Percentiles rank a stretch among this genome's conserved stretches.
Evolutionary conservation across 2,329 filamentous ascomycete species (phyloP).

Genomic region (Pezicula neosporulosa): DNA sequence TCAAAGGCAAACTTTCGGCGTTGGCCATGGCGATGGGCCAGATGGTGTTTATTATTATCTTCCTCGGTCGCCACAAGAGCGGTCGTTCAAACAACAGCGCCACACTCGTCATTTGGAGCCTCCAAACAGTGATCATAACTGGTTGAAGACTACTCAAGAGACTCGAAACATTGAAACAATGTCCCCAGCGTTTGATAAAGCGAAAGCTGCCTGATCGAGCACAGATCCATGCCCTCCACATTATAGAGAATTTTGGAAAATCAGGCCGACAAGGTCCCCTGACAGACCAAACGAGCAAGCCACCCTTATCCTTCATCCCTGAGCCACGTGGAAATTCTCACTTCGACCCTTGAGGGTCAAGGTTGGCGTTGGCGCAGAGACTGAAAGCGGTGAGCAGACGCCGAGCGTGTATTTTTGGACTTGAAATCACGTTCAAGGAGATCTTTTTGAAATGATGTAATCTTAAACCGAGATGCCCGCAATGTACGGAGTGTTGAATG

Average conservation of each 20-base stretch:
- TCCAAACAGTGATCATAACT: not conserved
- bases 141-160: too few relatives aligned
- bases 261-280: constrained; percentile 1
- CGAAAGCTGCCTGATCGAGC: not conserved
- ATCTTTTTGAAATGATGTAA: too few relatives aligned
- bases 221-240: not conserved
- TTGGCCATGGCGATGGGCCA: not conserved
- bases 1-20: too few relatives aligned
- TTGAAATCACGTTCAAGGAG: too few relatives aligned
- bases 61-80: not conserved
- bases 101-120: not conserved
- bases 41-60: not conserved
- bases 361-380: not conserved
- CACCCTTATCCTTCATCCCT: not conserved
- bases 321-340: not conserved
- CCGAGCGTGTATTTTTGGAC: too few relatives aligned
- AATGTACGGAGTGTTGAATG: too few relatives aligned
- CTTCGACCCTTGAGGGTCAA: not conserved
- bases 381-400: not conserved
- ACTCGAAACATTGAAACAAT: not conserved
- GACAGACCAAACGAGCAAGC: not conserved
- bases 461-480: too few relatives aligned
- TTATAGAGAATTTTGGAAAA: not conserved
- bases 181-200: not conserved
- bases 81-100: not conserved